A percentile compares a stretch with the other conserved stretches of the same genome.
Conservation (phyloP, 2,329 filamentous ascomycete genomes). For the Teratosphaeria nubilosa region DNA sequence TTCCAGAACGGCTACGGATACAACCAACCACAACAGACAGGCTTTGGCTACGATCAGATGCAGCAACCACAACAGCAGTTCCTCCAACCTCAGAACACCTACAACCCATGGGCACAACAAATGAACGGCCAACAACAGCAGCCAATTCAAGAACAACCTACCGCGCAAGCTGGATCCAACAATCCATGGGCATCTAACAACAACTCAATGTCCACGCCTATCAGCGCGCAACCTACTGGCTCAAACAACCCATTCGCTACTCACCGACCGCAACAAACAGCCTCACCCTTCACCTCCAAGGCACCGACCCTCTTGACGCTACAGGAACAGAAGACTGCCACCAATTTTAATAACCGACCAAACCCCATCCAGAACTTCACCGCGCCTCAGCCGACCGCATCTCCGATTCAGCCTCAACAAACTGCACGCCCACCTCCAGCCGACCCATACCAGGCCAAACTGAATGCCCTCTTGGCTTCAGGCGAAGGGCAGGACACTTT, state of each 20-base stretch:
- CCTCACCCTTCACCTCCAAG: constrained; percentile 36
- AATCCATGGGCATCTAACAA: constrained; percentile 74
- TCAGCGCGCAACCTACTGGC: constrained; percentile 79
- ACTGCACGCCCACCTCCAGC: constrained; percentile 17
- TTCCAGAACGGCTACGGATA: constrained; percentile 57
- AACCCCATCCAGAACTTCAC: constrained; percentile 28
- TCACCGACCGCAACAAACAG: constrained; percentile 46
- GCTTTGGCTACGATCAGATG: constrained; percentile 58
- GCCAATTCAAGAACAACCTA: constrained; percentile 48
- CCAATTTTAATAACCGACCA: constrained; percentile 47
- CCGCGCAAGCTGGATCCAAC: constrained; percentile 70
- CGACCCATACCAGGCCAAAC: constrained; percentile 56
- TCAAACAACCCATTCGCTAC: constrained; percentile 96
- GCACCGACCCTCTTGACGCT: constrained; percentile 65
- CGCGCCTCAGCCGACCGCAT: constrained; percentile 36
- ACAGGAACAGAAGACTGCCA: constrained; percentile 73
- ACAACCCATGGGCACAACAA: constrained; percentile 35
- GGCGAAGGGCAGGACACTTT: constrained; percentile 96
- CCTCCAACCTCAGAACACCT: constrained; percentile 51
- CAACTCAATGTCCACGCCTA: constrained; percentile 47
- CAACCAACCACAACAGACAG: constrained; percentile 53
- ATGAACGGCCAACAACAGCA: constrained; percentile 42
- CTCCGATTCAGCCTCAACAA: constrained; percentile 20
- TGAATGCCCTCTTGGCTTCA: constrained; percentile 75
- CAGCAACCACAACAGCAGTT: constrained; percentile 42